Evolutionary conservation across 352 stramenopile species (phyloP).

Genomic region (Blastocystis sp.): DNA sequence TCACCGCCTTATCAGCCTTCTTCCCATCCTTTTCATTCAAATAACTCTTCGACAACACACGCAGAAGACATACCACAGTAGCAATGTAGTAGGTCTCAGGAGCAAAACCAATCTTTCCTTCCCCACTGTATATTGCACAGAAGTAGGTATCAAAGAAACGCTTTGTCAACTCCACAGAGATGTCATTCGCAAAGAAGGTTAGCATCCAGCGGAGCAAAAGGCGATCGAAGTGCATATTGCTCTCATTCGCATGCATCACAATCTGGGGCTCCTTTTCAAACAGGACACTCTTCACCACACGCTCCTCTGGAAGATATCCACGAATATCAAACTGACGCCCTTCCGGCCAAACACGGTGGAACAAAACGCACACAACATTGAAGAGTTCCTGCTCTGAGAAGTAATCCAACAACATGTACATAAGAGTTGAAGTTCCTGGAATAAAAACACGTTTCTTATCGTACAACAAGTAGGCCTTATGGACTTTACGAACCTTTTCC

Average conservation of each 20-base stretch:
- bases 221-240: constrained; percentile 21
- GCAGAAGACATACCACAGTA: constrained; percentile 23
- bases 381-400: constrained; percentile 56
- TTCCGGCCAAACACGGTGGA: constrained; percentile 31
- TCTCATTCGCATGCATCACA: constrained; percentile 53
- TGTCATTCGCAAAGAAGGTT: constrained; percentile 38
- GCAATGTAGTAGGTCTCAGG: constrained; percentile 56
- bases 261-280: constrained; percentile 61
- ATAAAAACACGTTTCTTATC: constrained; percentile 59
- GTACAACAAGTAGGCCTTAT: constrained; percentile 54
- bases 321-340: constrained; percentile 46
- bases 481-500: constrained; percentile 3
- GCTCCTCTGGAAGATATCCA: constrained; percentile 43
- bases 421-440: constrained; percentile 10
- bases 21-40: constrained; percentile 45
- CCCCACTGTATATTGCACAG: constrained; percentile 17
- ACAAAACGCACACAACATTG: constrained; percentile 42
- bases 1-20: constrained; percentile 39
- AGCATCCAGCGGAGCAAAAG: constrained; percentile 36
- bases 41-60: background rate
- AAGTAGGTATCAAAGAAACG: constrained; percentile 61
- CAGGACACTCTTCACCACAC: constrained; percentile 59
- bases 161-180: constrained; percentile 35
- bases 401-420: constrained; percentile 42
- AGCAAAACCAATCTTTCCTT: constrained; percentile 58